A percentile compares a stretch with the other conserved stretches of the same genome.
These are phyloP conservation scores for Nothophoma quercina DNA, from an alignment of 2,329 filamentous ascomycete species.

Conservation along the genomic window DNA sequence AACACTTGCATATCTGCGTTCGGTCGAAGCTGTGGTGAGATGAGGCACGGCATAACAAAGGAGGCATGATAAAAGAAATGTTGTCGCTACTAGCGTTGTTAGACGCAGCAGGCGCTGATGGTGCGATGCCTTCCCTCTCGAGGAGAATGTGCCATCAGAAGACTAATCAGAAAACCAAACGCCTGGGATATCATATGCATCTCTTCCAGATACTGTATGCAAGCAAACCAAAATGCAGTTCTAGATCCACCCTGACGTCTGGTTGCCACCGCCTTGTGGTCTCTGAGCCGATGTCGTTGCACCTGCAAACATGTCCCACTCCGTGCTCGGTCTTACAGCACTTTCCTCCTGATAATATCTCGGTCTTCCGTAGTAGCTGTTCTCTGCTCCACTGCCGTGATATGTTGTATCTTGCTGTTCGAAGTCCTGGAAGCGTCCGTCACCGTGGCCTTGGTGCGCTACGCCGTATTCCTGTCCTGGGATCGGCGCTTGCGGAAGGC, in stretches of 20 bases:
- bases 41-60: too few species aligned
- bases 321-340: constrained; percentile 14
- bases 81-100: too few species aligned
- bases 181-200: constrained; percentile 19
- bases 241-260: constrained; percentile 11
- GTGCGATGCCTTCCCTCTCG: not conserved
- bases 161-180: constrained; percentile 5
- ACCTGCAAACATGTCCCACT: constrained; percentile 38
- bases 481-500: constrained; percentile 30
- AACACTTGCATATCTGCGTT: too few species aligned
- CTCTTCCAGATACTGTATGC: constrained; percentile 8
- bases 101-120: not conserved
- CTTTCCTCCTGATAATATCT: constrained; percentile 11
- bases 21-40: too few species aligned
- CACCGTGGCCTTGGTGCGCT: constrained; percentile 4
- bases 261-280: constrained; percentile 8
- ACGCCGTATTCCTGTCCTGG: constrained; percentile 38
- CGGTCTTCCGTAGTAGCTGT: constrained; percentile 16
- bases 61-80: too few species aligned
- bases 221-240: not conserved
- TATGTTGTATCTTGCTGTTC: constrained; percentile 33
- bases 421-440: constrained; percentile 22
- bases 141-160: not conserved
- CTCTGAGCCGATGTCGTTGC: constrained; percentile 19
- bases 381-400: constrained; percentile 9